A percentile compares a stretch with the other conserved stretches of the same genome.
Evolutionary conservation across 345 rosid species (phyloP).

Genomic region (Eucalyptus guilfoylei): DNA sequence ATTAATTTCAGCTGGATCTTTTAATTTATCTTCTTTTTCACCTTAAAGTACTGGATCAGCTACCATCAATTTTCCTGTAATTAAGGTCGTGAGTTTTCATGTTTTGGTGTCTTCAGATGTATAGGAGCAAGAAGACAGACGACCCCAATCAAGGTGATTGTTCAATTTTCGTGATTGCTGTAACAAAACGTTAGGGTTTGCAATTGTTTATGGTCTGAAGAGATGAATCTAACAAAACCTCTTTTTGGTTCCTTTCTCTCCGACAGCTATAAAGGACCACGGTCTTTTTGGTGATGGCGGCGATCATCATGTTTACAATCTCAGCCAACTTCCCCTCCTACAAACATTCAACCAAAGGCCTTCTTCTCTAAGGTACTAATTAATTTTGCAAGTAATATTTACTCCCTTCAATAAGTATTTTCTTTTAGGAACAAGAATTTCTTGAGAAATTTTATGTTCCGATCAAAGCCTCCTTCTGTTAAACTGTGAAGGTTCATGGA

Average conservation of each 20-base stretch:
- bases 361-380: slow-evolving; percentile 14
- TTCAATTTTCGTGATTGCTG: neutral
- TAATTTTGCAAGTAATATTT: neutral
- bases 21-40: neutral
- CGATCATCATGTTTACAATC: slow-evolving; percentile 37
- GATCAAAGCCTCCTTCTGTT: neutral
- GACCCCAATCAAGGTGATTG: slow-evolving; percentile 27
- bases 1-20: neutral
- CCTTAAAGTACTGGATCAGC: neutral
- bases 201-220: neutral
- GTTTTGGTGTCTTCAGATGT: slow-evolving; percentile 17
- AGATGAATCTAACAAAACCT: neutral
- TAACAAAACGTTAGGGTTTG: slow-evolving; percentile 15
- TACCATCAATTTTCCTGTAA: neutral
- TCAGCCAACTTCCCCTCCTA: slow-evolving; percentile 54
- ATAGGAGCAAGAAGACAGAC: slow-evolving; percentile 39
- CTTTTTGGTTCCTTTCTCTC: neutral
- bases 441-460: neutral
- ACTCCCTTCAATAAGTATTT: neutral
- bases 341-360: slow-evolving; percentile 39
- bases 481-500: neutral
- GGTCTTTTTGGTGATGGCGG: slow-evolving; percentile 30
- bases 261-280: slow-evolving; percentile 20
- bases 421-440: neutral
- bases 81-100: neutral